Conservation (phyloP, 441 rosid genomes). For the Syzygium syzygioides region DNA sequence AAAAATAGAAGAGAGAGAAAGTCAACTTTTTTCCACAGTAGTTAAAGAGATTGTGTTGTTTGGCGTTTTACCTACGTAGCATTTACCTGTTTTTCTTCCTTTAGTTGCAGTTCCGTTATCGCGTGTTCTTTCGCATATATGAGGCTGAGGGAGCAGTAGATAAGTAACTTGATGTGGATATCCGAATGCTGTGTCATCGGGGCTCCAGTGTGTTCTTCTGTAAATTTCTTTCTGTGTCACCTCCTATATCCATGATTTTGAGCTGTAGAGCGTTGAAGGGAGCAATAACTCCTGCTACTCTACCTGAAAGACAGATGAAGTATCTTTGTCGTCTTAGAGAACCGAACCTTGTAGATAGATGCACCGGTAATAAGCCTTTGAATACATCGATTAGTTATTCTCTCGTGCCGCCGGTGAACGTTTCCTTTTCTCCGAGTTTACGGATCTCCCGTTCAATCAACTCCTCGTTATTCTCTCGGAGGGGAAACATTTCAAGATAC, state of each 20-base stretch:
- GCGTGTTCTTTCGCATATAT: constrained; percentile 84
- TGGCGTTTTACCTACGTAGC: not conserved
- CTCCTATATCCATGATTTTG: constrained; percentile 7
- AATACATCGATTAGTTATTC: not conserved
- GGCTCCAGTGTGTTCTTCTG: constrained; percentile 14
- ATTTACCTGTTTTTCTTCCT: not conserved
- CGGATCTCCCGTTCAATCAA: not conserved
- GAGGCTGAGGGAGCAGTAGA: constrained; percentile 96
- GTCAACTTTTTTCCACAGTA: no score
- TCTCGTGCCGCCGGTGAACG: not conserved
- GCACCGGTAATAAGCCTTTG: constrained; percentile 5
- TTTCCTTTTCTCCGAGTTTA: not conserved
- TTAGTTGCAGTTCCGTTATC: constrained; percentile 74
- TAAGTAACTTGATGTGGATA: constrained; percentile 95
- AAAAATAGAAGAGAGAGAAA: no score
- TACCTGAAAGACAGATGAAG: not conserved
- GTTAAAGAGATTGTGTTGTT: not conserved
- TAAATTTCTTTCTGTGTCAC: constrained; percentile 13
- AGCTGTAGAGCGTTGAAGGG: constrained; percentile 5
- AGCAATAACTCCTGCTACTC: no score
- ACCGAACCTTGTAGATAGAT: not conserved
- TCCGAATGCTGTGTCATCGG: constrained; percentile 27
- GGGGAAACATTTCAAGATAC: not conserved
- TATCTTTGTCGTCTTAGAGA: not conserved
- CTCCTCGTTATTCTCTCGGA: not conserved